phyloP scores from a whole-genome alignment of 2,329 filamentous ascomycete genomes.

The Talaromyces funiculosus region DNA sequence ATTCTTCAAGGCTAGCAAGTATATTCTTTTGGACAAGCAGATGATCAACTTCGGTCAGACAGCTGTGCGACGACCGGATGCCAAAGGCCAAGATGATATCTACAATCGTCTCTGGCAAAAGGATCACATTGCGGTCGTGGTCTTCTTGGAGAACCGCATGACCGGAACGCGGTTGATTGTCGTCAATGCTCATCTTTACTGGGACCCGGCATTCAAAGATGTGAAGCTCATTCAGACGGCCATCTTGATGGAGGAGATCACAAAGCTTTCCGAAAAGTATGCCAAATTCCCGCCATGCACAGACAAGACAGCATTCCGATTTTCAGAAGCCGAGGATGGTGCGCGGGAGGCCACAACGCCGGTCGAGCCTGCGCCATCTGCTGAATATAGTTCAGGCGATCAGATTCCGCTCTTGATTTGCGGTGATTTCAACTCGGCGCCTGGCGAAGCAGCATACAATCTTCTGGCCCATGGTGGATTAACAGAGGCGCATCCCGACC shows the following conservation, averaged over 20 bases:
- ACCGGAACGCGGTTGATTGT: slow-evolving; percentile 91
- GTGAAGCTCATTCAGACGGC: slow-evolving; percentile 96
- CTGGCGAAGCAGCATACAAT: slow-evolving; percentile 84
- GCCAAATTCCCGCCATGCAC: slow-evolving; percentile 71
- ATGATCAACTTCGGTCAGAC: slow-evolving; percentile 86
- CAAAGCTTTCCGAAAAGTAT: slow-evolving; percentile 79
- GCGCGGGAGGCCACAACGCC: slow-evolving; percentile 40
- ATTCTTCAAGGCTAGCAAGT: slow-evolving; percentile 95
- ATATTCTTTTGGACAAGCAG: slow-evolving; percentile 87
- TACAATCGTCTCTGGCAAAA: slow-evolving; percentile 98
- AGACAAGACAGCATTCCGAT: slow-evolving; percentile 61
- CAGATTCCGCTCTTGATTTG: slow-evolving; percentile 89
- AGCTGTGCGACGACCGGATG: slow-evolving; percentile 90
- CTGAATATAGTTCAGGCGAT: slow-evolving; percentile 77
- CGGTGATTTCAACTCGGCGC: slow-evolving; percentile 91
- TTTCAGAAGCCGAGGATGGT: slow-evolving; percentile 45
- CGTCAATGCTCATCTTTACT: slow-evolving; percentile 89
- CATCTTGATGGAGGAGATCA: slow-evolving; percentile 87
- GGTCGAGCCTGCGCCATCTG: slow-evolving; percentile 66
- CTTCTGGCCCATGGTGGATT: slow-evolving; percentile 77
- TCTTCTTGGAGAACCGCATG: slow-evolving; percentile 84
- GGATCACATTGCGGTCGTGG: slow-evolving; percentile 90
- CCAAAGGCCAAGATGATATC: slow-evolving; percentile 95
- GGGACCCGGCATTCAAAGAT: slow-evolving; percentile 85
- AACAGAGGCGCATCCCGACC: slow-evolving; percentile 70